A percentile compares a stretch with the other conserved stretches of the same genome.
Evolutionary conservation across 768 basidiomycete genomes (phyloP).

Genomic region (Mycena rebaudengoi): DNA sequence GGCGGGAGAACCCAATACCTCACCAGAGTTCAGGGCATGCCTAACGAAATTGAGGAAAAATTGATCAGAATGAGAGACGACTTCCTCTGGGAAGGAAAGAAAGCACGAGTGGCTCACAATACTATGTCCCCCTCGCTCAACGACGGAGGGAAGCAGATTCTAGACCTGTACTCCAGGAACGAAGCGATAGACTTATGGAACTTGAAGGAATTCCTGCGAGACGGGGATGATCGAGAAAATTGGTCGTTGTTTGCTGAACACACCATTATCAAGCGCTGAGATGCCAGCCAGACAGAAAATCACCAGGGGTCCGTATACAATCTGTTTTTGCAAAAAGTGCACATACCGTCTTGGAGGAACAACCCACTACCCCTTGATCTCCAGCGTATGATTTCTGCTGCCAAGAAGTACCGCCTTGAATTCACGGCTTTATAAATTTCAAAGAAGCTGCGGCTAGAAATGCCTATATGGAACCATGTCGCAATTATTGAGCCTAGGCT

Average conservation of each 20-base stretch:
- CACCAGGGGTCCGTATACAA: background rate
- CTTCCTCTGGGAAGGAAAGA: too few relatives aligned
- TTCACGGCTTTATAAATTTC: background rate
- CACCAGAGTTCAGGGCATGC: too few relatives aligned
- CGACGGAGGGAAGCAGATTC: too few relatives aligned
- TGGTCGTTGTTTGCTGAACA: constrained; percentile 2
- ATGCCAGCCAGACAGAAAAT: background rate
- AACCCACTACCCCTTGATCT: background rate
- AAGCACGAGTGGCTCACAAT: too few relatives aligned
- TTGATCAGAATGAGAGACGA: too few relatives aligned
- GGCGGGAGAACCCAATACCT: too few relatives aligned
- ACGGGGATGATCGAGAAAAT: background rate
- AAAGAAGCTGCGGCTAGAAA: background rate
- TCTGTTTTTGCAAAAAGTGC: background rate
- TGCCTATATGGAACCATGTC: too few relatives aligned
- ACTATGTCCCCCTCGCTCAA: too few relatives aligned
- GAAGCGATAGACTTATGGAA: constrained; percentile 1
- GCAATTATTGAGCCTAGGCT: background rate
- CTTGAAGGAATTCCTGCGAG: background rate
- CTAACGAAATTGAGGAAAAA: too few relatives aligned
- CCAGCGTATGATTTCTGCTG: background rate
- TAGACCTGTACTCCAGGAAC: background rate
- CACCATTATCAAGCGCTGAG: background rate
- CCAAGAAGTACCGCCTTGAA: background rate
- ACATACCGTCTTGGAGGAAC: background rate